Evolutionary conservation across 108 stramenopile genomes (phyloP), one percentile per base, ranked within the genome.

Genomic region (Cyclostephanos invisitatus): DNA sequence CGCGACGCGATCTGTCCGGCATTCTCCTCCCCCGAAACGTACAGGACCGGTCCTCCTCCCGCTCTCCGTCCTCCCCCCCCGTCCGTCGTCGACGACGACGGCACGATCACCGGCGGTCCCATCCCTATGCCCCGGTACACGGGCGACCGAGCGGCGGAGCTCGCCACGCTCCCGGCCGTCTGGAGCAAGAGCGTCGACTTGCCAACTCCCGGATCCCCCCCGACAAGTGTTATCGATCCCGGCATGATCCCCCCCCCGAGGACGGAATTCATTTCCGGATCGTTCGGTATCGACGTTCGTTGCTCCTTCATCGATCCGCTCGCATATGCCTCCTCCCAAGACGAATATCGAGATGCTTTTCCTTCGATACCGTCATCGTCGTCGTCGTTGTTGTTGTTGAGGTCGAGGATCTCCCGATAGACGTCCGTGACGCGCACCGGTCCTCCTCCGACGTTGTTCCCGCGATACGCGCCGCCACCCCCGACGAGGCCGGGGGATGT

Each of bases 21-120:
- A 50, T 90, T 96, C 72, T 98, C 97, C 71, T 98, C 97, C 35
- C 97, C 97, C 14, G 93, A 92, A 17, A 96, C 81, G 70, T 98
- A 98, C 59, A 96, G 85, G 1, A 96, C 96, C 11, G 91, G 87
- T n/a, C 93, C 95, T 32, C 60, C 12, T 5, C 59, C 40, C 46
- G 18, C 24, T 35, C 49, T 44, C 56, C 60, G 73, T 49, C 27
- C 55, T 5, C 25, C 17, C 35, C 64, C 32, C 44, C 18, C n/a
- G 25, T 36, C 18, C 24, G 17, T 22, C 53, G 37, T 75, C 12
- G 72, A 64, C 47, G 74, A 36, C 29, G 70, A 68, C 47, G 68
- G 63, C 20, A 32, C 32, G 32, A 32, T 32, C 32, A 68, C 61
- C 18, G 83, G 72, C 11, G 75, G 76, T 60, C 91, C 91, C 92